A percentile compares a stretch with the other conserved stretches of the same genome.
phyloP scores from a whole-genome alignment of 495 filamentous ascomycete genomes.

The Xylaria cubensis region DNA sequence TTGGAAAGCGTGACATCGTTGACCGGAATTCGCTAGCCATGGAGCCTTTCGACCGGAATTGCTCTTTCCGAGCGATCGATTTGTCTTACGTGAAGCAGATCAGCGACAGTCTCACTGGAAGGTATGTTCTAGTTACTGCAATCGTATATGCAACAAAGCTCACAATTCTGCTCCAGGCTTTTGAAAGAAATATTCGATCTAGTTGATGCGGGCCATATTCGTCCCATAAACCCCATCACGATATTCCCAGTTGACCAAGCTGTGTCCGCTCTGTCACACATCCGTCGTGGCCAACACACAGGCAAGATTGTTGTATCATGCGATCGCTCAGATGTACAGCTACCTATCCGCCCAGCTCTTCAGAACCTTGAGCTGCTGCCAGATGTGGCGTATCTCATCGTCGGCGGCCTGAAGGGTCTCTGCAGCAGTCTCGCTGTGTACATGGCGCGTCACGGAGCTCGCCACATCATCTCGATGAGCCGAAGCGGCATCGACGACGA shows the following conservation, averaged over 20 bases:
- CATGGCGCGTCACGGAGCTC: conserved; percentile 61
- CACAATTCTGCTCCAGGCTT: too few species aligned
- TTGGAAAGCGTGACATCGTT: conserved; percentile 54
- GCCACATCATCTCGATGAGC: conserved; percentile 59
- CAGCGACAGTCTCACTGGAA: not conserved
- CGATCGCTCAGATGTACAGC: not conserved
- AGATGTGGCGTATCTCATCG: conserved; percentile 55
- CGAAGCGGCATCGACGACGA: conserved; percentile 49
- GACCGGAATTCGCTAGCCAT: too few species aligned
- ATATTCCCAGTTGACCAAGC: too few species aligned
- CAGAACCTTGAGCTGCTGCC: conserved; percentile 25
- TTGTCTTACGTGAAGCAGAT: conserved; percentile 27
- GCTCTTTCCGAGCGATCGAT: conserved; percentile 42
- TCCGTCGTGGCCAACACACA: too few species aligned
- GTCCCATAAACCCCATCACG: too few species aligned
- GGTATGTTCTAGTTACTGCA: not conserved
- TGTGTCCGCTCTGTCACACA: too few species aligned
- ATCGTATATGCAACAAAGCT: too few species aligned
- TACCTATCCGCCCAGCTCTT: conserved; percentile 35
- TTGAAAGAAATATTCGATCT: too few species aligned
- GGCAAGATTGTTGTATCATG: not conserved
- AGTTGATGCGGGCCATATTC: too few species aligned
- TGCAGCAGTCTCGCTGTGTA: conserved; percentile 58
- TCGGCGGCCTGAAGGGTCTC: conserved; percentile 64
- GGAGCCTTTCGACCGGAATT: conserved; percentile 36